Evolutionary conservation across 2,329 filamentous ascomycete species (phyloP), one percentile per base, ranked within the genome.

Genomic region (Fusarium pilosicola): DNA sequence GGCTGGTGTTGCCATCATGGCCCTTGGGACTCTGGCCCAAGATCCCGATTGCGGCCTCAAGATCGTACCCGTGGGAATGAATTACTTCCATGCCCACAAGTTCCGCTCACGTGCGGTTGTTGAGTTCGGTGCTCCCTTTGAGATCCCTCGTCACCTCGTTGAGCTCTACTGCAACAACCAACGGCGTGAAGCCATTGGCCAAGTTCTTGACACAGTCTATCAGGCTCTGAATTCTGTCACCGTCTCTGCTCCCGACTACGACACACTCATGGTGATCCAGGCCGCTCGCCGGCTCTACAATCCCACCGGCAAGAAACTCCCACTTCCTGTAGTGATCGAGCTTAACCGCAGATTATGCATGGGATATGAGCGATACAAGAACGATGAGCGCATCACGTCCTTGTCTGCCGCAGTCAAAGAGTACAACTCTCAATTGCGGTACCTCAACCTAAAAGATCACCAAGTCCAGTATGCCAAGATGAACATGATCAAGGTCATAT

Each of bases 31-130:
- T 2, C 86, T 98, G 58, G 94, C 94, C 10, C 92, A 94, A 64
- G 91, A 95, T 70, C 95, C 95, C 6, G 88, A 96, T 73, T 97
- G 94, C 79, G 94, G 94, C 36, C 86, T 99, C 70, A 97, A 95
- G 83, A 98, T 99, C 77, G 94, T 99, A 30, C 96, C 96, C 7
- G 95, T 96, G 58, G 96, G 96, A 77, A 98, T 99, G 96, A 99
- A 99, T 83, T 99, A 99, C 84, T 99, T 99, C 84, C 96, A 98
- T 83, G 94, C 96, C 1, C 96, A 99, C 87, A 99, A 98, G 82
- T 99, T 99, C 84, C 93, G 96, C 51, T 98, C 96, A 73, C 90
- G 96, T 80, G 96, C 96, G 41, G 96, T 99, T 9, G 92, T 98
- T 68, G 96, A 99, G 80, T 99, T 98, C 78, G 96, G 96, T 14